These are phyloP conservation scores for Pecoramyces ruminantium DNA, from an alignment of 192 early-diverging fungal genomes.

Conservation along the genomic window DNA sequence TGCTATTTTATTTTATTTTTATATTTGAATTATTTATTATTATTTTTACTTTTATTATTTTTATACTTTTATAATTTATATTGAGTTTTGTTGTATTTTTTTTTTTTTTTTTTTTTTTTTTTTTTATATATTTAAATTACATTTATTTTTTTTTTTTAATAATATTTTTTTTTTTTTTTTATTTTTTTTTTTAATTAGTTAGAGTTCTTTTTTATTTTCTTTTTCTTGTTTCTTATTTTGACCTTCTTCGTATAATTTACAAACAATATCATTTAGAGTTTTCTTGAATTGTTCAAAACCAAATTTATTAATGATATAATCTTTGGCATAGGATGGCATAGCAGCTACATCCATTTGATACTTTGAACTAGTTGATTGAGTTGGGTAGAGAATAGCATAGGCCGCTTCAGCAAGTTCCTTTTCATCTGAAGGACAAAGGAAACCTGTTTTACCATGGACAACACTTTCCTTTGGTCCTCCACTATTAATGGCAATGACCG, in stretches of 20 bases:
- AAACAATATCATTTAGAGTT: neutral
- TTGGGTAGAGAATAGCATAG: neutral
- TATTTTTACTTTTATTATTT: too few species aligned
- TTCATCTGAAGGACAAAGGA: constrained; percentile 39
- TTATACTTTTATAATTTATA: too few species aligned
- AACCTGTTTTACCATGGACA: constrained; percentile 53
- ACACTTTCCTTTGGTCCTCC: constrained; percentile 80
- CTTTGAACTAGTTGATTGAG: neutral
- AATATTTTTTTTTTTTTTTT: too few species aligned
- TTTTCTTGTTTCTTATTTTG: neutral
- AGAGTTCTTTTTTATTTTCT: neutral
- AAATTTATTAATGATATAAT: neutral
- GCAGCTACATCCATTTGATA: neutral
- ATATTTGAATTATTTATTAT: too few species aligned
- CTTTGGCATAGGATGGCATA: neutral
- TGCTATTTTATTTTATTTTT: too few species aligned
- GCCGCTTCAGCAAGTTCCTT: constrained; percentile 41
- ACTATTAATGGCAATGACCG: constrained; percentile 71
- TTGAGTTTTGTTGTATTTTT: too few species aligned
- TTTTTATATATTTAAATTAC: too few species aligned
- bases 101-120: too few species aligned
- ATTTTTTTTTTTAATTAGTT: neutral
- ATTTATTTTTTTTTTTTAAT: too few species aligned
- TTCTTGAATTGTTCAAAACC: neutral
- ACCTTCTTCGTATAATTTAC: neutral